Evolutionary conservation across 139 green algal species (phyloP).

Genomic region (Chlamydomonas incerta): DNA sequence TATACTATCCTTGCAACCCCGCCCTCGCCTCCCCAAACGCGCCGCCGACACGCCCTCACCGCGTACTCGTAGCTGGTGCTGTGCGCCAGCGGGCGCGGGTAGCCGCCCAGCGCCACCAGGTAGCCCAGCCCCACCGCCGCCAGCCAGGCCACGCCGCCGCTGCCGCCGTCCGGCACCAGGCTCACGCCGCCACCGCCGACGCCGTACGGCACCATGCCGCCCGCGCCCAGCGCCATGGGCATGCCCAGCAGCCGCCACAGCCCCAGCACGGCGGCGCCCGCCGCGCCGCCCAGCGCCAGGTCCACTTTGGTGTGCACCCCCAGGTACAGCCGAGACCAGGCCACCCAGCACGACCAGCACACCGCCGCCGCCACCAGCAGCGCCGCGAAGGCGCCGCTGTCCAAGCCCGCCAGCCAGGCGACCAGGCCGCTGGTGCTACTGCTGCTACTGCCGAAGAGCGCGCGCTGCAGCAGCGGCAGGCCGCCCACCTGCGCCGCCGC

Average conservation of each 20-base stretch:
- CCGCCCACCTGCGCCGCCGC: not conserved
- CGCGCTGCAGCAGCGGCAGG: not conserved
- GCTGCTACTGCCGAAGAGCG: no score
- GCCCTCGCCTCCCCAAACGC: no score
- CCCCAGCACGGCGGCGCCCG: not conserved
- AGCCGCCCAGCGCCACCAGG: conserved; percentile 10
- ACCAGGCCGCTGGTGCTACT: no score
- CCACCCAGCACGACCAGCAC: conserved; percentile 28
- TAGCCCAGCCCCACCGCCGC: not conserved
- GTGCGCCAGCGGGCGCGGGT: conserved; percentile 21
- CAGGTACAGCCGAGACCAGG: conserved; percentile 21
- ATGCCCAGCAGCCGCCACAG: conserved; percentile 8
- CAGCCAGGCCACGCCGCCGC: no score
- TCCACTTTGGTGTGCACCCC: conserved; percentile 33
- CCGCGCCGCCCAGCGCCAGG: not conserved
- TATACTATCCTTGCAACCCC: no score
- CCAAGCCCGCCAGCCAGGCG: no score
- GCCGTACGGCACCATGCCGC: not conserved
- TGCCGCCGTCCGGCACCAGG: not conserved
- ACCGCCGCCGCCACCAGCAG: not conserved
- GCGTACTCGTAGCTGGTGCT: conserved; percentile 45
- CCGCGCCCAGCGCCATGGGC: not conserved
- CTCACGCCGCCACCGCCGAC: not conserved
- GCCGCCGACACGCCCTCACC: not conserved
- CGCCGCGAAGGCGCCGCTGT: no score